Percentiles rank a stretch among this genome's conserved stretches.
Conservation (phyloP, 441 rosid genomes). For the Mallotus repandus region DNA sequence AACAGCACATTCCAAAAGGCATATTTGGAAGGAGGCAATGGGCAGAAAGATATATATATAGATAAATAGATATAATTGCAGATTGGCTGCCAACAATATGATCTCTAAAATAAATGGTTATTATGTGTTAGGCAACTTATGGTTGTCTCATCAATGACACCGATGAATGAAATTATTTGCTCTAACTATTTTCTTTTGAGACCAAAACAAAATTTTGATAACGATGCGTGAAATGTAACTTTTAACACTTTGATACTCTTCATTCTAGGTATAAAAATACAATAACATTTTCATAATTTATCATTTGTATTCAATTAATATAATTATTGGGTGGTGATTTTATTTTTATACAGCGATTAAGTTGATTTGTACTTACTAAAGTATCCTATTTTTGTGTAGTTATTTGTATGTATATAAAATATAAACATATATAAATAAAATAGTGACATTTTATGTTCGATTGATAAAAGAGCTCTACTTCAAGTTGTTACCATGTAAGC, state of each 20-base stretch:
- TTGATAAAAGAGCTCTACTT: background rate
- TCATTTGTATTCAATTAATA: too few relatives aligned
- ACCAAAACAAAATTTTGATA: constrained; percentile 1
- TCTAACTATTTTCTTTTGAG: background rate
- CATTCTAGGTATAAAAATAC: too few relatives aligned
- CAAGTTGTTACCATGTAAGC: background rate
- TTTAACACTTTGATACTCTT: too few relatives aligned
- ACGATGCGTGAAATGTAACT: background rate
- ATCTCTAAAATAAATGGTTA: background rate
- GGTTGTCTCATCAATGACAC: background rate
- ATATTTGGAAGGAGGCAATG: constrained; percentile 9
- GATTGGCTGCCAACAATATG: background rate
- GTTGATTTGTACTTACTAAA: too few relatives aligned
- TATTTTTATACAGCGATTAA: too few relatives aligned
- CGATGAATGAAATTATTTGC: background rate
- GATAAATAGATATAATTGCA: background rate
- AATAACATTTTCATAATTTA: too few relatives aligned
- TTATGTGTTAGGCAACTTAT: background rate
- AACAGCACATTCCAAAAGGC: constrained; percentile 15
- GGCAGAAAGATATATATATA: background rate
- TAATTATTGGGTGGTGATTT: too few relatives aligned
- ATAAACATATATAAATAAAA: too few relatives aligned
- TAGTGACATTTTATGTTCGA: too few relatives aligned
- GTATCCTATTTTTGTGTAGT: too few relatives aligned
- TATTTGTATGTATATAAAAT: too few relatives aligned